A percentile compares a stretch with the other conserved stretches of the same genome.
Evolutionary conservation across 164 flowering plant species (phyloP).

Genomic region (Piper longum): DNA sequence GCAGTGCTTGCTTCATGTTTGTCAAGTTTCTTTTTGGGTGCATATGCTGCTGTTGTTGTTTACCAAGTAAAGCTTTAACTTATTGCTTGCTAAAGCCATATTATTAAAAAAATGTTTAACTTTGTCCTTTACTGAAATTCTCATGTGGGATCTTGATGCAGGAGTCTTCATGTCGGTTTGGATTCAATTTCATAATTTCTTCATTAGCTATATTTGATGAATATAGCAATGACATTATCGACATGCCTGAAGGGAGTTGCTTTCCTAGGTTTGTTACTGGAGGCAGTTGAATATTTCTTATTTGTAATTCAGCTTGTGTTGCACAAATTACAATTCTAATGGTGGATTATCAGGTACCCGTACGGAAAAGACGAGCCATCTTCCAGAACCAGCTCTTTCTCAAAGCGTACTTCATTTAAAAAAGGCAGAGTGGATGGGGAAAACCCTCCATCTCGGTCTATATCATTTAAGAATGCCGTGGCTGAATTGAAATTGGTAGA

Average conservation of each 20-base stretch:
- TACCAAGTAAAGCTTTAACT: conserved; percentile 45
- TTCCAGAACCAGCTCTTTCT: conserved; percentile 25
- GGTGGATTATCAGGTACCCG: conserved; percentile 34
- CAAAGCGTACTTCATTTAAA: conserved; percentile 37
- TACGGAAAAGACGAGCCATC: conserved; percentile 30
- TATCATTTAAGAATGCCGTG: conserved; percentile 33
- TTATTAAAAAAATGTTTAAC: background rate
- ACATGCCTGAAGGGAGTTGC: conserved; percentile 75
- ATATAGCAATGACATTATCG: conserved; percentile 78
- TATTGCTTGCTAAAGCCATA: background rate
- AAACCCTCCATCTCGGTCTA: conserved; percentile 28
- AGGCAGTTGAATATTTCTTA: background rate
- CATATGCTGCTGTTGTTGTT: conserved; percentile 66
- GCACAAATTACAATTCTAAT: background rate
- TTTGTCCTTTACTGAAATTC: background rate
- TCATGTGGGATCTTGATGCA: conserved; percentile 11
- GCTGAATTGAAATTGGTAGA: conserved; percentile 67
- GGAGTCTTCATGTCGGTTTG: conserved; percentile 67
- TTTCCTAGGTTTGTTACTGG: conserved; percentile 51
- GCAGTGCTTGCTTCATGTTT: conserved; percentile 53
- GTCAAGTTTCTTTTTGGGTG: conserved; percentile 61
- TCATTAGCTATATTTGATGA: conserved; percentile 70
- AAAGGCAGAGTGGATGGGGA: conserved; percentile 9
- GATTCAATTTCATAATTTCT: conserved; percentile 57
- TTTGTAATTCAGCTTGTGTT: background rate